Conservation (phyloP, 1,139 yeast species). For the Yamadazyma atlantica region DNA sequence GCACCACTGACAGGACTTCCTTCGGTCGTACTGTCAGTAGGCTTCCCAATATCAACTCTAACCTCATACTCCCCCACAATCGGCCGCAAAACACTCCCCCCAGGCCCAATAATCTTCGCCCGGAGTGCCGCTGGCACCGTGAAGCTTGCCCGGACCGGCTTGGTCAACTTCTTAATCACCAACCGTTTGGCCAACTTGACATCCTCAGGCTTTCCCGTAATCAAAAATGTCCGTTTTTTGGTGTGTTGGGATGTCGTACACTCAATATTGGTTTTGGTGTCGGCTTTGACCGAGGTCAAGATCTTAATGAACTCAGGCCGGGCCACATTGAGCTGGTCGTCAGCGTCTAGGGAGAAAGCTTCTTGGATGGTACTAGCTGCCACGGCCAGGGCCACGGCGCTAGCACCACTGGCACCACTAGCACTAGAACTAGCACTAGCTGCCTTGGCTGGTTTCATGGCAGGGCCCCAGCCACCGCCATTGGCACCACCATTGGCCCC, state of each 20-base stretch:
- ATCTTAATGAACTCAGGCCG: slow-evolving; percentile 66
- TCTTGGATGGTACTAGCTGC: slow-evolving; percentile 70
- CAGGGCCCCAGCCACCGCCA: slow-evolving; percentile 27
- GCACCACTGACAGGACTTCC: no score
- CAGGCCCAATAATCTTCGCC: slow-evolving; percentile 83
- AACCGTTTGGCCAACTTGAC: slow-evolving; percentile 76
- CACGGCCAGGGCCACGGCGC: no score
- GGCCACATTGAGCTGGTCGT: slow-evolving; percentile 62
- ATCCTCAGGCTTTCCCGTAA: slow-evolving; percentile 71
- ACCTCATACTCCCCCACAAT: slow-evolving; percentile 72
- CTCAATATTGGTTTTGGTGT: slow-evolving; percentile 70
- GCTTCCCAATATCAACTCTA: slow-evolving; percentile 76
- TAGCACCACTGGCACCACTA: slow-evolving; percentile 16
- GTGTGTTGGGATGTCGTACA: slow-evolving; percentile 78
- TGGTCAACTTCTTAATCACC: slow-evolving; percentile 73
- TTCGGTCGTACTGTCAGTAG: no score
- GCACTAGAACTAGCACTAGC: slow-evolving; percentile 15
- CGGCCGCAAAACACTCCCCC: slow-evolving; percentile 80
- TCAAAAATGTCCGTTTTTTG: slow-evolving; percentile 80
- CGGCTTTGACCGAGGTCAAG: slow-evolving; percentile 59
- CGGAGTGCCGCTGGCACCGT: slow-evolving; percentile 77
- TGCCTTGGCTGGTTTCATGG: slow-evolving; percentile 37
- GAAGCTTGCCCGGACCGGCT: slow-evolving; percentile 63
- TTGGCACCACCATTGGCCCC: no score
- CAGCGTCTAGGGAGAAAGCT: slow-evolving; percentile 68